Base-by-base conservation (phyloP, 768 basidiomycete species). In the Rhodosporidiobolus odoratus region DNA sequence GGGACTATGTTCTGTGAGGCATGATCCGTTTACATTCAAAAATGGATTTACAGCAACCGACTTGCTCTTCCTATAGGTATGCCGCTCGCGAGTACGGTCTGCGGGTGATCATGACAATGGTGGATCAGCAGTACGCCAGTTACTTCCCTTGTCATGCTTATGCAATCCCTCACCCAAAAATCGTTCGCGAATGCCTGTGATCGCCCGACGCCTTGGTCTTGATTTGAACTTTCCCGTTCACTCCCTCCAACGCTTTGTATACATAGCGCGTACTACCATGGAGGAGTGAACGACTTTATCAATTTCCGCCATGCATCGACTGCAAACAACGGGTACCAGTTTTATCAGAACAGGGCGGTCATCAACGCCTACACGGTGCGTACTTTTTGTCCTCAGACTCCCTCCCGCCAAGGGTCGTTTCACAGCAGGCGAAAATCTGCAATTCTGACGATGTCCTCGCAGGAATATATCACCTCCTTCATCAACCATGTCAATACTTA, bases 401-500 rank as follows among this genome's bases (percentile, higher is more conserved):
- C 48, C n/a, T n/a, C n/a, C n/a, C n/a, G n/a, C n/a, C n/a, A n/a
- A n/a, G n/a, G n/a, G n/a, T n/a, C n/a, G n/a, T n/a, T n/a, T n/a
- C n/a, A n/a, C n/a, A n/a, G n/a, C n/a, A n/a, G n/a, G n/a, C n/a
- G n/a, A n/a, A n/a, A n/a, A n/a, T n/a, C n/a, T n/a, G n/a, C 48
- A n/a, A 50, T 32, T 8, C 32, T 32, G n/a, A 27, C 58, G n/a
- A 6, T 45, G 48, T 6, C 60, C 16, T 40, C 21, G n/a, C 61
- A 68, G 45, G 37, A 32, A 21, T 77, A 77, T 63, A 65, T 74
- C 45, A 43, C 32, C 6, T 56, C 38, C 10, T 12, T 77, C 34
- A 38, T 76, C 47, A 61, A n/a, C n/a, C 69, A 52, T 23, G 60
- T 60, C 25, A 77, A 77, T 53, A 27, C 61, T 3, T 75, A 77